Evolutionary conservation across 2,329 filamentous ascomycete genomes (phyloP).

Genomic region (Colletotrichum somersetense): DNA sequence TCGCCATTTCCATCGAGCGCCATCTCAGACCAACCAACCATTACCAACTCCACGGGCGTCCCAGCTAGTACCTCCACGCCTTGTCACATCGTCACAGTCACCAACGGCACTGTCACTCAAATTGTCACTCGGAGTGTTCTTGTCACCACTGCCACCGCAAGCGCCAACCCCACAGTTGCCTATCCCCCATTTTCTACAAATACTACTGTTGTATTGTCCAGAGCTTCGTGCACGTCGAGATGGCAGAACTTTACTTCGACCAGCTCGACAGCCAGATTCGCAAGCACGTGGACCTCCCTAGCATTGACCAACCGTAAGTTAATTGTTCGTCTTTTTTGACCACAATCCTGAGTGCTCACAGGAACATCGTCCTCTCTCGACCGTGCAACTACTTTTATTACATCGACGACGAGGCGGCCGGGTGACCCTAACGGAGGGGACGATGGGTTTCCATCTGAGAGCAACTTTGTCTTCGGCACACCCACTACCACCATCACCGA

Average conservation of each 20-base stretch:
- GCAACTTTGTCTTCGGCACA: neutral
- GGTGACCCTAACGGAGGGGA: neutral
- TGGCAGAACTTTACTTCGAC: constrained; percentile 34
- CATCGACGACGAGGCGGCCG: constrained; percentile 24
- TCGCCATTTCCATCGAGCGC: neutral
- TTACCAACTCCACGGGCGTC: constrained; percentile 13
- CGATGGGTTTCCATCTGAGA: neutral
- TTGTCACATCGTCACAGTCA: constrained; percentile 38
- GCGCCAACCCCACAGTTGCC: constrained; percentile 5
- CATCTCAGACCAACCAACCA: neutral
- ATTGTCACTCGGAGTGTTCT: constrained; percentile 34
- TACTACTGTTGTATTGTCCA: neutral
- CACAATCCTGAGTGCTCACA: neutral
- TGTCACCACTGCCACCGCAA: constrained; percentile 13
- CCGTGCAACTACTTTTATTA: constrained; percentile 30
- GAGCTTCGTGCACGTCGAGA: constrained; percentile 12
- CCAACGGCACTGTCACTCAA: constrained; percentile 36
- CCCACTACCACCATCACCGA: constrained; percentile 34
- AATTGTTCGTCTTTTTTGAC: neutral
- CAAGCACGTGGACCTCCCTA: constrained; percentile 16
- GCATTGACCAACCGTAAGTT: constrained; percentile 8
- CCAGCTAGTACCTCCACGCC: neutral
- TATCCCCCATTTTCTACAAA: constrained; percentile 16
- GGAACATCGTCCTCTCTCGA: constrained; percentile 5
- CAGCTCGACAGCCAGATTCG: neutral